Evolutionary conservation across 495 filamentous ascomycete genomes (phyloP), one percentile per base, ranked within the genome.

Genomic region (Opeltia flavorubescens): DNA sequence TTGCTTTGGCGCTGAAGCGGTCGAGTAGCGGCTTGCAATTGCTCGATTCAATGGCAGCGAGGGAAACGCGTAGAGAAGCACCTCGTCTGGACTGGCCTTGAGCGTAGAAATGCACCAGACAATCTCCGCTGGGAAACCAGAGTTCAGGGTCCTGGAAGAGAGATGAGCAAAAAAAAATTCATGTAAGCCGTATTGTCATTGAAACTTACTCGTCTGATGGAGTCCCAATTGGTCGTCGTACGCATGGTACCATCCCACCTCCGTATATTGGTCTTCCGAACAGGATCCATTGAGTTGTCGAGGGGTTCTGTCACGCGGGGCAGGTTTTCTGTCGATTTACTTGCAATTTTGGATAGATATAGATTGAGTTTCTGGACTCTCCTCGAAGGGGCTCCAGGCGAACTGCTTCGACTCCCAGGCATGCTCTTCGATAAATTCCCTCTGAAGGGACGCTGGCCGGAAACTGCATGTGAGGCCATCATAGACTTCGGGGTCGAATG

Each of bases 61-160:
- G 71, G 7, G 68, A 67, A 3, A 84, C 60, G 35, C 69, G 69
- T 50, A 84, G 74, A 13, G 80, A 70, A 26, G 80, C 73, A 0
- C 77, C 75, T 54, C 76, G 61, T 46, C 64, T 66, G 6, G 78
- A 81, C 35, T 74, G 71, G 4, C 78, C 77, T 47, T 63, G 62
- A 5, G 59, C 68, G 46, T 83, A 77, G 4, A 84, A 65, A 58
- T 82, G 65, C 1, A 84, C 66, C 1, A 72, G 60, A 51, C 80
- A 84, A 55, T 83, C 72, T 9, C 75, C 80, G 46, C 74, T 59
- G 0, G 67, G 62, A 58, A 65, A 67, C 77, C 77, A 84, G 12
- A 84, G 65, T 46, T 83, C 78, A 12, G 71, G 62, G 56, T 84
- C 80, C 70, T 74, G 30, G 21, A 8, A 12, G 1, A 15, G n/a